Evolutionary conservation across 2,329 filamentous ascomycete species (phyloP).

Genomic region (Botrytis aclada): DNA sequence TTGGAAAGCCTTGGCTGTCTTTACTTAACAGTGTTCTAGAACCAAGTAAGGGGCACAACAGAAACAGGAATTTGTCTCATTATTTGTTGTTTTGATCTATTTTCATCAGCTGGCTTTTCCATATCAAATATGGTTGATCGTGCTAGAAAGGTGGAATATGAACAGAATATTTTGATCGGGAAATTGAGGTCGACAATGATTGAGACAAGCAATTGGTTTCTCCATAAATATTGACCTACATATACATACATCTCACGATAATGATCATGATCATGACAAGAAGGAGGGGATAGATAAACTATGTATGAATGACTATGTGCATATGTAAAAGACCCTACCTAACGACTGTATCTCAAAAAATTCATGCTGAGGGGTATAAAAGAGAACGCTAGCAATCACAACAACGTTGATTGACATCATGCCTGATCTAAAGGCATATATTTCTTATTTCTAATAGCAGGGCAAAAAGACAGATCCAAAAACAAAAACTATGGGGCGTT

Average conservation of each 20-base stretch:
- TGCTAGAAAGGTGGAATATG: not conserved
- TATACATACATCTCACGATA: not conserved
- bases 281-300: not conserved
- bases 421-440: not conserved
- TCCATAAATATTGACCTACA: not conserved
- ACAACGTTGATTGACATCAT: not conserved
- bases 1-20: not conserved
- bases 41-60: not conserved
- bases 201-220: not conserved
- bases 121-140: not conserved
- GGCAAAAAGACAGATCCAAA: not conserved
- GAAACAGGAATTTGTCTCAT: not conserved
- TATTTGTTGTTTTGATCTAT: constrained; percentile 5
- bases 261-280: not conserved
- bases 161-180: not conserved
- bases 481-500: not conserved
- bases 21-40: not conserved
- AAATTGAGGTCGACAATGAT: not conserved
- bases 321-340: not conserved
- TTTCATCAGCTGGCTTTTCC: not conserved
- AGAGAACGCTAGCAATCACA: not conserved
- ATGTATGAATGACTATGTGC: not conserved
- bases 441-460: not conserved
- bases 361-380: not conserved
- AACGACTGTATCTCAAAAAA: not conserved